Evolutionary conservation across 2,329 filamentous ascomycete species (phyloP), one percentile per base, ranked within the genome.

Genomic region (Beauveria sp.): DNA sequence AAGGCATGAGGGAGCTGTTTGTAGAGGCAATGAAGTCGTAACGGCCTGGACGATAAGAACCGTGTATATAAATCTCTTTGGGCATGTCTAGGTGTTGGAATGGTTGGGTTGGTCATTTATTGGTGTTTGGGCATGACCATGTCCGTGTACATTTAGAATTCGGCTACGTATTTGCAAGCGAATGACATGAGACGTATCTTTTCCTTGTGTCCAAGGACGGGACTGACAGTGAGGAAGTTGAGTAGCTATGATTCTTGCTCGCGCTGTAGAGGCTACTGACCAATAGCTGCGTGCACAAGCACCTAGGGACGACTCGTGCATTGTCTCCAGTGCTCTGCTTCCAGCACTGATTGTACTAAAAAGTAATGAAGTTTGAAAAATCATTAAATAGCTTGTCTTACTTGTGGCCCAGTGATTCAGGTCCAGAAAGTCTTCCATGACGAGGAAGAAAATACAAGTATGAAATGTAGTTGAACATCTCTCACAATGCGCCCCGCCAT

Each of bases 1-100:
- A 93, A 77, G 88, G 87, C 3, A 95, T 96, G 89, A 81, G 90
- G 66, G 86, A 89, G 73, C 71, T 93, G 62, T 93, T 95, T 75
- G 84, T 86, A 0, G 86, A 88, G 71, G 82, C 83, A 20, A 80
- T 87, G 75, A 86, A 81, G 73, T 75, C 75, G 28, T 83, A 70
- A 58, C 22, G 7, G 53, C 26, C 5, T 16, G 18, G 50, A 2
- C 14, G 9, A 5, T 5, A 5, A 14, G 14, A n/a, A 6, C n/a
- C 50, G 16, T 58, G 45, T 26, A 43, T 58, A 46, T 47, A 61
- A 28, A 47, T 28, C 24, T 28, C 16, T 22, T 59, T 30, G 38
- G 7, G 20, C 53, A 43, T 56, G 10, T 49, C 16, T 54, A 14
- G 28, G 18, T 26, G 34, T 46, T 50, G 12, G 20, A 9, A 46